Evolutionary conservation across 164 flowering plant genomes (phyloP), one percentile per base, ranked within the genome.

Genomic region (Malania oleifera): DNA sequence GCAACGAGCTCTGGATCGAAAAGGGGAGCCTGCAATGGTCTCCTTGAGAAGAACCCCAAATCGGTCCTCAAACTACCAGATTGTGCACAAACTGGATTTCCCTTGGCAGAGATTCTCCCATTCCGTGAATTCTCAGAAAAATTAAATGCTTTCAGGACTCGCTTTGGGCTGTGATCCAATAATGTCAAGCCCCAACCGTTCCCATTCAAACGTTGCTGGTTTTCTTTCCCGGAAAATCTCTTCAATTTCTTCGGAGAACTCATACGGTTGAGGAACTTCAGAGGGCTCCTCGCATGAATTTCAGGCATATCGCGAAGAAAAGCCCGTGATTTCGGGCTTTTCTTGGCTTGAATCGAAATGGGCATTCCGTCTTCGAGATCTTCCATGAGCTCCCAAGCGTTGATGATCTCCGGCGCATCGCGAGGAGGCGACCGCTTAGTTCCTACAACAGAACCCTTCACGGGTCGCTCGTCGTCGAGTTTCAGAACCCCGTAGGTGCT

Each of bases 311-410:
- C 75, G 7, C 65, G 74, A 13, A 63, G 62, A 37, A 73, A 57
- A 63, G 20, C 54, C 19, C 56, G 54, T 18, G 76, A 19, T 56
- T 75, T 81, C 9, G 82, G 92, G 75, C 81, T 79, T 43, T 64
- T 81, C 74, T 72, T 77, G 37, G 68, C 54, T 9, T 27, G 72
- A 48, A 56, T 54, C 5, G 69, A 61, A 27, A 53, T 60, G 57
- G 78, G 67, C 15, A 64, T 56, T 58, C 59, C 82, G 9, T 90
- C 93, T 54, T 93, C 96, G 5, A 90, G 86, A 47, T 72, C 96
- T 44, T 75, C 76, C 97, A 93, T 90, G 13, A 93, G 75, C 60
- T 93, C 96, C 92, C 89, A 83, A 8, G 95, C 71, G 50, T 93
- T 85, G 60, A 93, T 90, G 46, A 92, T 76, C 74, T 89, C 96